Percentiles rank a stretch among this genome's conserved stretches.
These are phyloP conservation scores for Fereydounia khargensis DNA, from an alignment of 1,284 basidiomycete genomes.

Conservation along the genomic window DNA sequence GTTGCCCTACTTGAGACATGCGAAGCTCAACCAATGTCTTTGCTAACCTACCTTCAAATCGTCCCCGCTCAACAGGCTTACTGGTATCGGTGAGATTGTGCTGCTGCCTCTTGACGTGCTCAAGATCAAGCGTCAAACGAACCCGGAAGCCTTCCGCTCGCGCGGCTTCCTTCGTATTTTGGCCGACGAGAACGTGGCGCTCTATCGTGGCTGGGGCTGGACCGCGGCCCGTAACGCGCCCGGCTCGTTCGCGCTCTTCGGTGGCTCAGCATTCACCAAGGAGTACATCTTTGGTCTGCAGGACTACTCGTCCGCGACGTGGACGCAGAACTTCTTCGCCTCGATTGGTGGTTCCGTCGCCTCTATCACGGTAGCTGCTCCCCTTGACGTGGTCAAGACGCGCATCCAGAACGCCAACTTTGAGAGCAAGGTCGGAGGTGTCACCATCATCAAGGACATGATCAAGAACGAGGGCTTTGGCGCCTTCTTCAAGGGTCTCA, in stretches of 20 bases:
- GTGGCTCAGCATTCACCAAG: conserved; percentile 90
- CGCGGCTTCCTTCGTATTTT: conserved; percentile 84
- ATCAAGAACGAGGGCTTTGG: conserved; percentile 77
- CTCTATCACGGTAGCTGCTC: conserved; percentile 92
- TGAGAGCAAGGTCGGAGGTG: conserved; percentile 79
- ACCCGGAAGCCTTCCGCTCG: conserved; percentile 53
- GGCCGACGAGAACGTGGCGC: conserved; percentile 79
- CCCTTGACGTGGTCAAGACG: conserved; percentile 85
- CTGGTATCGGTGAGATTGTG: conserved; percentile 84
- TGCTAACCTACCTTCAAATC: too few relatives aligned
- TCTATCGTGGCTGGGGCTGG: conserved; percentile 99
- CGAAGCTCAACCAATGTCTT: too few relatives aligned
- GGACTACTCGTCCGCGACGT: conserved; percentile 89
- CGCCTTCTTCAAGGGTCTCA: conserved; percentile 96
- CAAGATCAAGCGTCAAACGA: conserved; percentile 81
- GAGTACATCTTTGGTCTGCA: conserved; percentile 84
- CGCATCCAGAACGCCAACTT: conserved; percentile 97
- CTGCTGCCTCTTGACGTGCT: conserved; percentile 91
- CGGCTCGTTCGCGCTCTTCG: conserved; percentile 86
- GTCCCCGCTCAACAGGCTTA: conserved; percentile 22
- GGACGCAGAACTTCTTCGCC: conserved; percentile 75
- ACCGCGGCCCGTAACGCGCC: conserved; percentile 97
- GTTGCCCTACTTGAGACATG: not conserved
- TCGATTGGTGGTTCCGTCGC: conserved; percentile 91
- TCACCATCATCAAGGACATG: conserved; percentile 81